phyloP scores from a whole-genome alignment of 768 basidiomycete species.

The Cyathus striatus region DNA sequence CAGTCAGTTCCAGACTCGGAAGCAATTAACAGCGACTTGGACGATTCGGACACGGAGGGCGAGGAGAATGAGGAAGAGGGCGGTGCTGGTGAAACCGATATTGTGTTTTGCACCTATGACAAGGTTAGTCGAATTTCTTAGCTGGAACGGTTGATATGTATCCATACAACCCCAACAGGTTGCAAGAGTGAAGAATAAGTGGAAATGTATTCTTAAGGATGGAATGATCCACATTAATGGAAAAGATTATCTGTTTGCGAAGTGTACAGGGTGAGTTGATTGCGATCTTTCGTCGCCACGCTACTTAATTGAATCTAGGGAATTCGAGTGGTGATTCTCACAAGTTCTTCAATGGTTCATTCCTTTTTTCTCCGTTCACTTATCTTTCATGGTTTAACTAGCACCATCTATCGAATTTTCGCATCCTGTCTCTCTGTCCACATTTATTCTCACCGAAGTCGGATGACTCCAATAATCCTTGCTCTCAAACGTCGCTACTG shows the following conservation, averaged over 20 bases:
- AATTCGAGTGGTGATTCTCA: conserved; percentile 33
- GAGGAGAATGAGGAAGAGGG: conserved; percentile 83
- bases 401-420: neutral
- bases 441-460: too few relatives aligned
- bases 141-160: neutral
- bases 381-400: too few relatives aligned
- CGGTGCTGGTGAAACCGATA: conserved; percentile 72
- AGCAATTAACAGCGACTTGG: conserved; percentile 93
- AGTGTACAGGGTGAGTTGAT: conserved; percentile 83
- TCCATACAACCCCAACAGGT: conserved; percentile 48
- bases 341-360: too few relatives aligned
- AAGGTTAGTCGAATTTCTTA: conserved; percentile 56
- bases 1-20: conserved; percentile 52
- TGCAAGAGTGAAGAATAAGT: conserved; percentile 99
- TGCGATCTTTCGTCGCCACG: neutral
- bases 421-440: neutral
- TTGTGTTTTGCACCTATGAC: conserved; percentile 98
- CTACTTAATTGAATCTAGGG: conserved; percentile 16
- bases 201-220: conserved; percentile 97
- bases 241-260: conserved; percentile 94
- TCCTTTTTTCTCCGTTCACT: too few relatives aligned
- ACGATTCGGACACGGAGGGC: conserved; percentile 87
- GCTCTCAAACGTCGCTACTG: neutral
- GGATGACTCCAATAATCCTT: neutral
- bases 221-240: conserved; percentile 97